Evolutionary conservation across 768 basidiomycete genomes (phyloP).

Genomic region (Saitozyma podzolica): DNA sequence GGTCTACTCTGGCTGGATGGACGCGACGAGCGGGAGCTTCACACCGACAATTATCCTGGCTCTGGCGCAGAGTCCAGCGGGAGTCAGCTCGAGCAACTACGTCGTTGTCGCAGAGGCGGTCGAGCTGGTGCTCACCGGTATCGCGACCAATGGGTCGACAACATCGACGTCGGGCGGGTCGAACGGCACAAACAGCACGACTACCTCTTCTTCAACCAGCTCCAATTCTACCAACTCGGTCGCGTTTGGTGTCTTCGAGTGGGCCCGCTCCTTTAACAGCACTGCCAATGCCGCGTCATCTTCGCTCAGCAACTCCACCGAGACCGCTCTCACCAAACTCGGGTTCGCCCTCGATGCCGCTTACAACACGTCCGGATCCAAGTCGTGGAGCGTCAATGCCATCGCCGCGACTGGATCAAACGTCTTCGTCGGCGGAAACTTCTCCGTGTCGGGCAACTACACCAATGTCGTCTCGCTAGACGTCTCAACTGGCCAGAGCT

Average conservation of each 20-base stretch:
- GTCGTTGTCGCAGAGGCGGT: constrained; percentile 82
- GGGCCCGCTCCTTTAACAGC: constrained; percentile 60
- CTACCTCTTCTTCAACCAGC: constrained; percentile 46
- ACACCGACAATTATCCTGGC: constrained; percentile 73
- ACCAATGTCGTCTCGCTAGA: constrained; percentile 75
- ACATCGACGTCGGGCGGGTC: constrained; percentile 14
- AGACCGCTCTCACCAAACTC: constrained; percentile 67
- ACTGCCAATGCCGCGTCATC: constrained; percentile 63
- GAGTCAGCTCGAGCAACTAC: constrained; percentile 65
- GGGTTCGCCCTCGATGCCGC: constrained; percentile 66
- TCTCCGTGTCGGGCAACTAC: constrained; percentile 60
- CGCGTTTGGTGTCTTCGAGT: constrained; percentile 88
- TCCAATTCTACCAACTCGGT: constrained; percentile 37
- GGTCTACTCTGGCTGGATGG: constrained; percentile 79
- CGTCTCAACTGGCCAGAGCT: constrained; percentile 58
- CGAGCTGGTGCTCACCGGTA: constrained; percentile 70
- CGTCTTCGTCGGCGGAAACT: constrained; percentile 75
- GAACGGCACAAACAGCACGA: constrained; percentile 45
- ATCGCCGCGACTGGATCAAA: constrained; percentile 65
- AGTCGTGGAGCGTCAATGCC: constrained; percentile 36
- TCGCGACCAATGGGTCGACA: constrained; percentile 15
- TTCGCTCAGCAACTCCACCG: constrained; percentile 65
- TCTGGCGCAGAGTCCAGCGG: constrained; percentile 66
- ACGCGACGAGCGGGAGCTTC: constrained; percentile 68
- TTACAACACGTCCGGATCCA: constrained; percentile 46